phyloP scores from a whole-genome alignment of 2,329 filamentous ascomycete genomes.

The Aspergillus persii region DNA sequence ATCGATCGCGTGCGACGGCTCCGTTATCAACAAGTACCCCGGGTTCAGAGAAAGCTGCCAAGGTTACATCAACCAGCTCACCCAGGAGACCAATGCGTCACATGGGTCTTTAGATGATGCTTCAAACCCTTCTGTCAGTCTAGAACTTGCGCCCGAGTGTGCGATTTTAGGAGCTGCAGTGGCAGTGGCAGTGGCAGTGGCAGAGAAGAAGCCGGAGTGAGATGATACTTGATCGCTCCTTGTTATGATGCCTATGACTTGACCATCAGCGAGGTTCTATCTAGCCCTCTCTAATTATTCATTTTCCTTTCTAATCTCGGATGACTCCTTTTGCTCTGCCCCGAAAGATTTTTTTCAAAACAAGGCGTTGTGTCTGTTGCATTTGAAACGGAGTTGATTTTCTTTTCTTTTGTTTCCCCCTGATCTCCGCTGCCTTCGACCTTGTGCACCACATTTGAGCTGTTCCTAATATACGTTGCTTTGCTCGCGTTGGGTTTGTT shows the following conservation, averaged over 20 bases:
- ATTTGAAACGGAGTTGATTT: constrained; percentile 7
- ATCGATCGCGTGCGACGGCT: constrained; percentile 53
- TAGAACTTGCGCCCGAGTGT: constrained; percentile 44
- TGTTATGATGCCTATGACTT: background rate
- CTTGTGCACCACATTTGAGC: background rate
- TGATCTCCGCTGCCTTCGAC: background rate
- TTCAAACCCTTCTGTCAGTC: constrained; percentile 31
- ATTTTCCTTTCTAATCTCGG: background rate
- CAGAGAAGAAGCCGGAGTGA: constrained; percentile 19
- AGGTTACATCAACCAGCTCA: constrained; percentile 42
- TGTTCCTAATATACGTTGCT: background rate
- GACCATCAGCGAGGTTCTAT: background rate
- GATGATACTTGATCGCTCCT: background rate
- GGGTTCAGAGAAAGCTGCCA: constrained; percentile 47
- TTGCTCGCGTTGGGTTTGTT: constrained; percentile 4
- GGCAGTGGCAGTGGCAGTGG: constrained; percentile 45
- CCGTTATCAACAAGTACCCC: constrained; percentile 53
- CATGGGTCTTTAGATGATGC: constrained; percentile 8
- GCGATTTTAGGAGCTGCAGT: constrained; percentile 48
- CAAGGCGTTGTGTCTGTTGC: background rate
- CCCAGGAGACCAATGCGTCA: constrained; percentile 25
- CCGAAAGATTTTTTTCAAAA: background rate
- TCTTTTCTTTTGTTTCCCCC: background rate
- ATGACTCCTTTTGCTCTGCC: background rate
- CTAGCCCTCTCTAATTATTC: background rate